Base-by-base conservation (phyloP, 2,329 filamentous ascomycete genomes). In the Byssoonygena ceratinophila region DNA sequence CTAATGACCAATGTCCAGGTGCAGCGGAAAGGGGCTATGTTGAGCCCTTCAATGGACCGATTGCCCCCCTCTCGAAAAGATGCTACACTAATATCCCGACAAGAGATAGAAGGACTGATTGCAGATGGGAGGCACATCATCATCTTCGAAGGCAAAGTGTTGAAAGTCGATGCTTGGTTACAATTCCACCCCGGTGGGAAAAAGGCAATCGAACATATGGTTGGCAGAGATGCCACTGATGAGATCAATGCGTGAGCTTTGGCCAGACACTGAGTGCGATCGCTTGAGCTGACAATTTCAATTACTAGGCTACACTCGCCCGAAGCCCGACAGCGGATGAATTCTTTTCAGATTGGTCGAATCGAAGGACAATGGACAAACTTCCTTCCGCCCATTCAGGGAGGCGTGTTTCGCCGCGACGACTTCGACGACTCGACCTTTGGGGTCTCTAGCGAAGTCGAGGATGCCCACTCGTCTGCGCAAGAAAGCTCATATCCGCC, bases 141-240 rank as follows among this genome's bases (percentile, higher is more conserved):
- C 56, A 88, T 98, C 50, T 76, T 92, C 55, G 81, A 95, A 60
- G 77, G 81, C 55, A 80, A 82, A 61, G 89, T 96, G 8, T 70
- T 97, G 59, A 95, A 89, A 71, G 82, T 88, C 29, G 91, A 97
- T 68, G 77, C 84, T 36, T 98, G 89, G 87, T 73, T 94, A 49
- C 81, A 81, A 50, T 96, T 86, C 64, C 92, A 97, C 63, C 92
- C 92, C 11, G 92, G 92, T 53, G 92, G 92, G 60, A 83, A 91
- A 62, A 92, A 89, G 70, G 80, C 91, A 51, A 94, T 98, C 58
- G 75, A 81, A 66, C 92, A 98, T 66, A 92, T 96, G 88, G 80
- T 97, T 55, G 89, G 89, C 56, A 81, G 85, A 70, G 89, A 95
- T 79, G 91, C 88, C 47, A 96, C 91, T 9, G 90, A 96, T 68